Evolutionary conservation across 768 basidiomycete genomes (phyloP).

Genomic region (Cubamyces lactineus): DNA sequence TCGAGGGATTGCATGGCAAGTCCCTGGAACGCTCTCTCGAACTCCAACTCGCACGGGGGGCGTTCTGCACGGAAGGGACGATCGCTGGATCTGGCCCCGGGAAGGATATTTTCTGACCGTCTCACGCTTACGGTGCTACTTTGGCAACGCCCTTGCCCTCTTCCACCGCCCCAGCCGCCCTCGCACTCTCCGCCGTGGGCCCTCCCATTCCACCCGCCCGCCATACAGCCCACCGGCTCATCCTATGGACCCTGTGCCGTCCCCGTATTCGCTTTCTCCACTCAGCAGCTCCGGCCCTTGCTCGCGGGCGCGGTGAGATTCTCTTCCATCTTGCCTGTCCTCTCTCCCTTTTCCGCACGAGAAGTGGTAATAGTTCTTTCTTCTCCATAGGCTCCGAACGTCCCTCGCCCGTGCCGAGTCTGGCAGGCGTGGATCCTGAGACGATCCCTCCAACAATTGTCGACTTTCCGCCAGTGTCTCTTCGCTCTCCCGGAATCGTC

Average conservation of each 20-base stretch:
- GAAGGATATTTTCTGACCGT: too few species aligned
- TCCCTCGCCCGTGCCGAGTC: slow-evolving; percentile 1
- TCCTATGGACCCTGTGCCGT: too few species aligned
- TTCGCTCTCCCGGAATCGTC: not conserved
- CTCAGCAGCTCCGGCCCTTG: too few species aligned
- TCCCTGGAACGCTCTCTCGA: not conserved
- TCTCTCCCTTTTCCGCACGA: slow-evolving; percentile 1
- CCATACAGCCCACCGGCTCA: too few species aligned
- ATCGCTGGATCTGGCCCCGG: not conserved
- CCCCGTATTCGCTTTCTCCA: too few species aligned
- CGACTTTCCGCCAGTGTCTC: not conserved
- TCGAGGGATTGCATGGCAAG: not conserved
- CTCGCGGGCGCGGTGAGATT: slow-evolving; percentile 10
- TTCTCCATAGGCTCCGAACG: slow-evolving; percentile 13
- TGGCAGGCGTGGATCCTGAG: slow-evolving; percentile 16
- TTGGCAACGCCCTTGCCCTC: not conserved
- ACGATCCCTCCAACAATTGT: not conserved
- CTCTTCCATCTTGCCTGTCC: slow-evolving; percentile 4
- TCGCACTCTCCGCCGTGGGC: too few species aligned
- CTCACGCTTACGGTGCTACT: not conserved
- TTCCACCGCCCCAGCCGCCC: too few species aligned
- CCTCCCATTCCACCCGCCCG: too few species aligned
- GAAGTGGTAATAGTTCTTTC: not conserved
- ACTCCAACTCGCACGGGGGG: not conserved
- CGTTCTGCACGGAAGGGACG: slow-evolving; percentile 1